phyloP scores from a whole-genome alignment of 2,329 filamentous ascomycete genomes.

The Aspergillus pseudotamarii region DNA sequence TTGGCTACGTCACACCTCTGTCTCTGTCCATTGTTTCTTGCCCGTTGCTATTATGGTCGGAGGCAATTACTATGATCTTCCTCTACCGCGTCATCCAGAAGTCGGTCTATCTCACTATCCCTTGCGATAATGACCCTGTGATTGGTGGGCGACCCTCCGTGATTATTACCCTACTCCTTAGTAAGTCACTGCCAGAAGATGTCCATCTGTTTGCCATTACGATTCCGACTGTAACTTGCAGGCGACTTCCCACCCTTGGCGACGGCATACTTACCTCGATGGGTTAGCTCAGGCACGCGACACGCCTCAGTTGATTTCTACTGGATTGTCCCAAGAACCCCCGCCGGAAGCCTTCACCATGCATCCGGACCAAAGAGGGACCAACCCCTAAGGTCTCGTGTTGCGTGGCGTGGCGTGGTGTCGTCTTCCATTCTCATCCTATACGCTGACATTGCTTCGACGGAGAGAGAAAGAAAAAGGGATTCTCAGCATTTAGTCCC shows the following conservation, averaged over 20 bases:
- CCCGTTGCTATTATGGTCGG: neutral
- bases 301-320: slow-evolving; percentile 2
- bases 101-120: neutral
- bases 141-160: neutral
- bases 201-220: neutral
- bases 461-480: neutral
- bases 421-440: neutral
- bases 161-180: neutral
- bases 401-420: slow-evolving; percentile 14
- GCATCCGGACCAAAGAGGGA: slow-evolving; percentile 18
- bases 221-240: neutral
- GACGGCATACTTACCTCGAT: slow-evolving; percentile 9
- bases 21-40: neutral
- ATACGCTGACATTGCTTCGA: neutral
- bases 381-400: slow-evolving; percentile 3
- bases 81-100: neutral
- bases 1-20: neutral
- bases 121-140: neutral
- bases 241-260: neutral
- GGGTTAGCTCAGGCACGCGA: slow-evolving; percentile 17
- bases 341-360: slow-evolving; percentile 11
- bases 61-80: neutral
- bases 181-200: neutral
- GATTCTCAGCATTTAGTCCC: neutral
- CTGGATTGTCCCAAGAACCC: slow-evolving; percentile 4